phyloP scores from a whole-genome alignment of 2,329 filamentous ascomycete genomes.

The Domatiomyces catenatus region DNA sequence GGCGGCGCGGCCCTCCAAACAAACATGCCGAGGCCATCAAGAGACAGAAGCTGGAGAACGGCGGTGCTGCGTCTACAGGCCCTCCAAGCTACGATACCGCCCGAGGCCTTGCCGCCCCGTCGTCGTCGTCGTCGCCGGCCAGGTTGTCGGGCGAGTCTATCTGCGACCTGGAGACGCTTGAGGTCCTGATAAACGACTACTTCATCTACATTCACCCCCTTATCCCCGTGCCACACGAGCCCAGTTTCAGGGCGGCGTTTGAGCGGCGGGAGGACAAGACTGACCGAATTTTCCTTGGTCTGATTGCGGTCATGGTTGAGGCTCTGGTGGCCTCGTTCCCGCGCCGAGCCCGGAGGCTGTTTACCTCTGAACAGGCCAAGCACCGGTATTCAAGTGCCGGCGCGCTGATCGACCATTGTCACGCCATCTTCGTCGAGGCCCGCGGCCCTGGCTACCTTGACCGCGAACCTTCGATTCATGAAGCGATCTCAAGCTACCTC shows the following conservation, averaged over 20 bases:
- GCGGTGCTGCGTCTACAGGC: slow-evolving; percentile 7
- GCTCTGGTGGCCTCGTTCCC: slow-evolving; percentile 31
- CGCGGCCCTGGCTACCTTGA: slow-evolving; percentile 31
- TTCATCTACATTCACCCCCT: slow-evolving; percentile 35
- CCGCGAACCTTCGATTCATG: slow-evolving; percentile 27
- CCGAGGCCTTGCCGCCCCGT: slow-evolving; percentile 36
- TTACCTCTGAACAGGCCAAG: slow-evolving; percentile 25
- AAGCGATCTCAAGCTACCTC: slow-evolving; percentile 31
- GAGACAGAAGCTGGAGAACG: slow-evolving; percentile 36
- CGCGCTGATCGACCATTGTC: slow-evolving; percentile 28
- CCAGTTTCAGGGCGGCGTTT: slow-evolving; percentile 30
- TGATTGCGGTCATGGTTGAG: slow-evolving; percentile 32
- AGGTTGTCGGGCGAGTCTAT: slow-evolving; percentile 36
- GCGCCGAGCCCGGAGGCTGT: slow-evolving; percentile 27
- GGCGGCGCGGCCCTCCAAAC: slow-evolving; percentile 50
- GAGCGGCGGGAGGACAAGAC: slow-evolving; percentile 28
- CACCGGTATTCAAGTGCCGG: slow-evolving; percentile 28
- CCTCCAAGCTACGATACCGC: slow-evolving; percentile 38
- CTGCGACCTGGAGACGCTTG: slow-evolving; percentile 27
- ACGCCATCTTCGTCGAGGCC: slow-evolving; percentile 29
- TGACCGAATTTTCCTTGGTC: slow-evolving; percentile 28
- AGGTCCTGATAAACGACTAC: slow-evolving; percentile 30
- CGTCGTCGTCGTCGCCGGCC: slow-evolving; percentile 30
- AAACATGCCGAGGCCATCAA: slow-evolving; percentile 52
- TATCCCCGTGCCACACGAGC: slow-evolving; percentile 32